A percentile compares a stretch with the other conserved stretches of the same genome.
phyloP scores from a whole-genome alignment of 106 monocot genomes.

The Phalaenopsis equestris region DNA sequence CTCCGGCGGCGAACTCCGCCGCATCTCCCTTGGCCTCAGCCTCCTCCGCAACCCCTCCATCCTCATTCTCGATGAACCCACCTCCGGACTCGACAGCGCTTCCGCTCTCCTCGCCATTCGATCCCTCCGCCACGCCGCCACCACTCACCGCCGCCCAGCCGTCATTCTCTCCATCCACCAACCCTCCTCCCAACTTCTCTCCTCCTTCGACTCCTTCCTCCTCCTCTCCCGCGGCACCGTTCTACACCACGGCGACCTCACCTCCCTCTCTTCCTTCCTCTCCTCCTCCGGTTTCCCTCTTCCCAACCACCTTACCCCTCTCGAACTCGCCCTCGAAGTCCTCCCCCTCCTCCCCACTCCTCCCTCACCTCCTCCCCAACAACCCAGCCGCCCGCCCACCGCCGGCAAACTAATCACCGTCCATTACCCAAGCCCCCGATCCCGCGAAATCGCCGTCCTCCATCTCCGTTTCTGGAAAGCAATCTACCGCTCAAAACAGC shows the following conservation, averaged over 20 bases:
- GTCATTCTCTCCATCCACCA: conserved; percentile 86
- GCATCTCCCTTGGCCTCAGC: conserved; percentile 77
- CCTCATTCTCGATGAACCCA: conserved; percentile 94
- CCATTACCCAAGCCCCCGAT: conserved; percentile 45
- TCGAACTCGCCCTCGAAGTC: conserved; percentile 86
- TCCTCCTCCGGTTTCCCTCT: conserved; percentile 43
- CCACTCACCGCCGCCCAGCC: conserved; percentile 28
- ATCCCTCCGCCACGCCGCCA: conserved; percentile 44
- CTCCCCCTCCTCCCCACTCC: conserved; percentile 22
- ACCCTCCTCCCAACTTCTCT: conserved; percentile 70
- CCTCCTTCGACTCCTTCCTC: conserved; percentile 61
- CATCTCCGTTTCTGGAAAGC: conserved; percentile 63
- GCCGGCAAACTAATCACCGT: background rate
- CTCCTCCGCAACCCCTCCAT: conserved; percentile 70
- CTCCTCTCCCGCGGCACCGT: conserved; percentile 70
- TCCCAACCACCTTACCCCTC: conserved; percentile 66
- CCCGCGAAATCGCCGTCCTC: conserved; percentile 46
- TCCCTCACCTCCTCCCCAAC: background rate
- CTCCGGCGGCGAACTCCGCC: conserved; percentile 83
- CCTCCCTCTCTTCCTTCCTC: conserved; percentile 52
- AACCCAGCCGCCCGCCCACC: background rate
- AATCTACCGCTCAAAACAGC: conserved; percentile 62
- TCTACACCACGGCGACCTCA: conserved; percentile 61
- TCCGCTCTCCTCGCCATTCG: conserved; percentile 59
- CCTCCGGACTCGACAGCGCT: conserved; percentile 85